Base-by-base conservation (phyloP, 305 asterid genomes). In the Solanum aculeatissimum region DNA sequence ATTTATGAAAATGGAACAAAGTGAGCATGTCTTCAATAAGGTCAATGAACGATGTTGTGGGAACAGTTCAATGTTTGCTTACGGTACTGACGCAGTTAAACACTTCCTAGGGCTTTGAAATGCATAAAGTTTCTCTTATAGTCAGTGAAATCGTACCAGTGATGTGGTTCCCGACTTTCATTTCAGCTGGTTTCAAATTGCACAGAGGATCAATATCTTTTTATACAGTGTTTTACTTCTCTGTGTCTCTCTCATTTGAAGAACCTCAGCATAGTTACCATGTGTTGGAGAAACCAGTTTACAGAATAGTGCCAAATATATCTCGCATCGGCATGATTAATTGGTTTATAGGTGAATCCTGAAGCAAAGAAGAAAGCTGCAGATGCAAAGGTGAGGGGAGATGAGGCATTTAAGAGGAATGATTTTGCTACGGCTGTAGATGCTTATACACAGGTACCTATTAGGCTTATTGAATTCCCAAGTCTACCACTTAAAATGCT, bases 341-440 rank as follows among this genome's bases (percentile, higher is more conserved):
- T 65, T 84, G 66, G 68, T 87, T 55, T 72, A 57, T 84, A 96
- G 99, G 97, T 94, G 86, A 72, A 96, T 83, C 92, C 95, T 71
- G 99, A 96, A 87, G 95, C 94, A 71, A 96, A 93, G 90, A 88
- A 86, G 89, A 90, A 90, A 85, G 98, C 98, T 66, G 93, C 93
- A 69, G 98, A 96, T 87, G 98, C 98, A 35, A 96, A 96, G 90
- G 92, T 92, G 38, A 92, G 96, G 85, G 99, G 91, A 15, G 97
- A 93, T 1, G 95, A 93, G 69, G 94, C 99, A 83, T 96, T 92
- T 88, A 92, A 88, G 89, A 88, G 94, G 86, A 90, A 91, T 77
- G 98, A 96, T 80, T 91, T 85, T 85, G 88, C 88, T 89, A 49
- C 84, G 49, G 98, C 99, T 69, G 83, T 95, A 65, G 99, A 95